These are phyloP conservation scores for Voacanga thouarsii DNA, from an alignment of 257 asterid genomes.

Conservation along the genomic window DNA sequence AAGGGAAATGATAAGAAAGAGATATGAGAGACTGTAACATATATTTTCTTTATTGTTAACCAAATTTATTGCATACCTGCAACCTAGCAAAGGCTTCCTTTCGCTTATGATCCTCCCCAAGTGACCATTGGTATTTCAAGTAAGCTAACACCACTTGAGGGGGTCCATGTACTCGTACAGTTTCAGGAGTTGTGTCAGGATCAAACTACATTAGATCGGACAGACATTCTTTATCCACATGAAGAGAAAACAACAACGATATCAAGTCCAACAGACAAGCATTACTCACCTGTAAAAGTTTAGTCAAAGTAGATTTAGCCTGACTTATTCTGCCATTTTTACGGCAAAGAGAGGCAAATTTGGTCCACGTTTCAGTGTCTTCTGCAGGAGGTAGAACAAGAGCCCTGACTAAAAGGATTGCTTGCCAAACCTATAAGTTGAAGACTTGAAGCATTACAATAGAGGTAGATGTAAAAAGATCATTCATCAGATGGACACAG, in stretches of 20 bases:
- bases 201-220: conserved; percentile 58
- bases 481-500: neutral
- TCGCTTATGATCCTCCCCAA: conserved; percentile 93
- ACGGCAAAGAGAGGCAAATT: conserved; percentile 96
- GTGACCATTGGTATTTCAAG: conserved; percentile 95
- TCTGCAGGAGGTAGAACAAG: conserved; percentile 97
- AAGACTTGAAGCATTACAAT: conserved; percentile 22
- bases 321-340: conserved; percentile 96
- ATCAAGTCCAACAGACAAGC: conserved; percentile 15
- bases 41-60: neutral
- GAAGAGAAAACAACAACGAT: neutral
- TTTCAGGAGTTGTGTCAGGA: conserved; percentile 84
- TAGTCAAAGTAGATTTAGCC: conserved; percentile 85
- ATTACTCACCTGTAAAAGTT: conserved; percentile 78
- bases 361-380: conserved; percentile 97
- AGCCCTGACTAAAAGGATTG: conserved; percentile 77
- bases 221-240: conserved; percentile 13
- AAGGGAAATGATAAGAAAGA: conserved; percentile 8
- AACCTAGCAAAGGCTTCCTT: conserved; percentile 81
- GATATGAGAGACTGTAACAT: neutral
- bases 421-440: conserved; percentile 86
- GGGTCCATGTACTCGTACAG: conserved; percentile 78
- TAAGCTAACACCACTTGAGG: conserved; percentile 97
- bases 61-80: conserved; percentile 52
- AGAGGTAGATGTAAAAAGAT: neutral